Evolutionary conservation across 495 filamentous ascomycete genomes (phyloP), one percentile per base, ranked within the genome.

Genomic region (Trichoderma parareesei): DNA sequence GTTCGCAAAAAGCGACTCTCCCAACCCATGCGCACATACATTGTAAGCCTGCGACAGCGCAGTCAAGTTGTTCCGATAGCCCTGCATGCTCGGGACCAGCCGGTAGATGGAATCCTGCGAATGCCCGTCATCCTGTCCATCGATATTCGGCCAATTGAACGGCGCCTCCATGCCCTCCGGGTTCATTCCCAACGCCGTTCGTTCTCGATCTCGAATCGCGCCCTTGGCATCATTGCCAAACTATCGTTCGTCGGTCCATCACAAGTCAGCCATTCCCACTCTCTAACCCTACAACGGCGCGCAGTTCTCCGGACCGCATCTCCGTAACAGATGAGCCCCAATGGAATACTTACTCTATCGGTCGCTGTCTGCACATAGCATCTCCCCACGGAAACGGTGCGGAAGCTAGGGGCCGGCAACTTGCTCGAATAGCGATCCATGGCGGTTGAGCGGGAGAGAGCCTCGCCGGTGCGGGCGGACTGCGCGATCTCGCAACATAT

Each of bases 41-140:
- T 84, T 83, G 64, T 78, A 78, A 38, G 66, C 67, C 42, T 82
- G 79, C 1, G 82, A 84, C 5, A 84, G 66, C 3, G 77, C 76
- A 7, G 79, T 81, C 41, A 84, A 71, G 38, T 84, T 84, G 42
- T 77, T 73, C 5, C 82, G 72, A 67, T 71, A 73, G 16, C 63
- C 57, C 2, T 77, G 76, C 9, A 79, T 59, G 44, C 55, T 60
- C 13, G 63, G 63, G 20, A 65, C 63, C 4, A 60, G 48, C 27
- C 33, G 43, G 13, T 64, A 38, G 7, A 64, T 57, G 5, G 53
- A 57, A 11, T 37, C 6, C 11, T 37, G 3, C 4, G 53, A 9
- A 57, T 13, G 27, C 6, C 9, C 8, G 10, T 8, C 6, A 33
- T 37, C 53, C 3, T 55, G n/a, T 9, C 8, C 27, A 3, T 57